Conservation (phyloP, 1,139 yeast genomes). For the Saccharomyces uvarum region DNA sequence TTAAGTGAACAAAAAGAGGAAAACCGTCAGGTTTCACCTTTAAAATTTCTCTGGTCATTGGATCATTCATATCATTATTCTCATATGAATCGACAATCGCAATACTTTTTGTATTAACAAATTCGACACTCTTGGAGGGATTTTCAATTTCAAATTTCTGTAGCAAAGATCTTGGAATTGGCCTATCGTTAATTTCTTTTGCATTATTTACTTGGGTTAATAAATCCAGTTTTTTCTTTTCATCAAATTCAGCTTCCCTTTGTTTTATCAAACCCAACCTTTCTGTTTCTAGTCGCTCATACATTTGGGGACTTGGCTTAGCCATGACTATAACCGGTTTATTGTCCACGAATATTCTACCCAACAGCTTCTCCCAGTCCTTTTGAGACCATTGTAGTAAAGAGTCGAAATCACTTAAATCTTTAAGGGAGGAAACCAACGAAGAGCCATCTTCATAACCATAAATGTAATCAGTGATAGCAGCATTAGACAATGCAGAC, state of each 20-base stretch:
- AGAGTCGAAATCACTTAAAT: conserved; percentile 52
- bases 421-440: conserved; percentile 46
- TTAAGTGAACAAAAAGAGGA: conserved; percentile 71
- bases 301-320: conserved; percentile 61
- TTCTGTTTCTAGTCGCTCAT: conserved; percentile 45
- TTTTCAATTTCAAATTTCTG: conserved; percentile 61
- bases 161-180: conserved; percentile 66
- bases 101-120: conserved; percentile 60
- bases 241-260: conserved; percentile 49
- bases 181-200: conserved; percentile 55
- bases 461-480: conserved; percentile 73
- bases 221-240: conserved; percentile 50
- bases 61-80: conserved; percentile 24
- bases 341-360: conserved; percentile 51
- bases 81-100: conserved; percentile 32
- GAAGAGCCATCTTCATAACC: conserved; percentile 56
- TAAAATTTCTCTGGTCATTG: conserved; percentile 28
- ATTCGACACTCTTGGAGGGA: conserved; percentile 57
- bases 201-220: conserved; percentile 52
- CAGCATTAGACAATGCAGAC: conserved; percentile 52
- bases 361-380: conserved; percentile 59
- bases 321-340: conserved; percentile 70
- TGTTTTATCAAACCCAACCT: conserved; percentile 44
- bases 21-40: conserved; percentile 40
- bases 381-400: conserved; percentile 54